These are phyloP conservation scores for Melanogaster broomeanus DNA, from an alignment of 768 basidiomycete species.

Conservation along the genomic window DNA sequence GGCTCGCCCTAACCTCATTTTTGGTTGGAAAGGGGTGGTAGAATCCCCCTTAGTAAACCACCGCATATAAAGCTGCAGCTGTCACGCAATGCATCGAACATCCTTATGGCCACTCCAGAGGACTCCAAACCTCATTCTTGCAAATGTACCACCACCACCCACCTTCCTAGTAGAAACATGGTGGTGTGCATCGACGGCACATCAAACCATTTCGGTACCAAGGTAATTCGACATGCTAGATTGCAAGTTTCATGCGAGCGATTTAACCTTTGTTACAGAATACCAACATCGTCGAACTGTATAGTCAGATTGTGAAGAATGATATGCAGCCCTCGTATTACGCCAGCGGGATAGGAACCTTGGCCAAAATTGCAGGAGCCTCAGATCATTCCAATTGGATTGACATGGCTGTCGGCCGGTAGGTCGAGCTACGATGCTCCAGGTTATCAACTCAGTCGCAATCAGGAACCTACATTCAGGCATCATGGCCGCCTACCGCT, in stretches of 20 bases:
- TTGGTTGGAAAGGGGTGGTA: not conserved
- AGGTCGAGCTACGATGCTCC: not conserved
- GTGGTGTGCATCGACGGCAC: slow-evolving; percentile 44
- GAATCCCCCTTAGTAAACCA: too few relatives aligned
- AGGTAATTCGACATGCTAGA: slow-evolving; percentile 18
- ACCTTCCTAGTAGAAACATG: slow-evolving; percentile 22
- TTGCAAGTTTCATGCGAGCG: not conserved
- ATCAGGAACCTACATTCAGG: slow-evolving; percentile 37
- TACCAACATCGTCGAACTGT: slow-evolving; percentile 43
- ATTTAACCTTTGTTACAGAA: slow-evolving; percentile 27
- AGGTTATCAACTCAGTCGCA: not conserved
- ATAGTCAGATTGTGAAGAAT: slow-evolving; percentile 36
- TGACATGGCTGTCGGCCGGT: slow-evolving; percentile 43
- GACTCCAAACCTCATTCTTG: not conserved
- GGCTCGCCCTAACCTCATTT: not conserved
- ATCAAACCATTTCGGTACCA: slow-evolving; percentile 38
- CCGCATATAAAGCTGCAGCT: not conserved
- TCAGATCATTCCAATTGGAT: slow-evolving; percentile 22
- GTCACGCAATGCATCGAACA: not conserved
- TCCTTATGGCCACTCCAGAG: not conserved
- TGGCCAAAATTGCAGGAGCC: slow-evolving; percentile 23
- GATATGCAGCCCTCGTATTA: slow-evolving; percentile 40
- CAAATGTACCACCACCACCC: slow-evolving; percentile 4
- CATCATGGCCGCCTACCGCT: slow-evolving; percentile 39
- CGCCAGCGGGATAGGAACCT: slow-evolving; percentile 42